These are phyloP conservation scores for Mycothermus thermophilus DNA, from an alignment of 495 filamentous ascomycete genomes.

Conservation along the genomic window DNA sequence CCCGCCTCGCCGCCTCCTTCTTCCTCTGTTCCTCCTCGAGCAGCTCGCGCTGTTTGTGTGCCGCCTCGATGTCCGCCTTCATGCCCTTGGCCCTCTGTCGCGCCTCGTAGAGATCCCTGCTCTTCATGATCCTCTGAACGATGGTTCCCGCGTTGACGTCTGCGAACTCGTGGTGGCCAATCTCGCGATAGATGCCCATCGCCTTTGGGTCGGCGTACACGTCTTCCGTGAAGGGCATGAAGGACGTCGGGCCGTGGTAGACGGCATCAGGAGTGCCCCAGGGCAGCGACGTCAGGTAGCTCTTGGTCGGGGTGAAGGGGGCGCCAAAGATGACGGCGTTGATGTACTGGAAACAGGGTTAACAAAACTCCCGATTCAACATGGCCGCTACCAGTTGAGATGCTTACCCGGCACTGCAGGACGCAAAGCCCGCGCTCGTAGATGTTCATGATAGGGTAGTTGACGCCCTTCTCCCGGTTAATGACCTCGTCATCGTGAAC, in stretches of 20 bases:
- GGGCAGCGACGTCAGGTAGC: constrained; percentile 63
- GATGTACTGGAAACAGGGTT: constrained; percentile 48
- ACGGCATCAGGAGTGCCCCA: constrained; percentile 64
- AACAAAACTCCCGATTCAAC: constrained; percentile 1
- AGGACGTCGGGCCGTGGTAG: constrained; percentile 89
- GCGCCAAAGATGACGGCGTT: constrained; percentile 78
- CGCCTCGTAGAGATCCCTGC: constrained; percentile 73
- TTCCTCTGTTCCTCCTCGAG: constrained; percentile 38
- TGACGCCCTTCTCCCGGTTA: constrained; percentile 89
- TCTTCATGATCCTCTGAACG: constrained; percentile 75
- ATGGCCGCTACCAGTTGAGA: background rate
- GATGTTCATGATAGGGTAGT: constrained; percentile 99
- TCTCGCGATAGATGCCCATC: constrained; percentile 66
- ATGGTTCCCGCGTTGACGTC: constrained; percentile 88
- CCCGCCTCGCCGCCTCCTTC: too few relatives aligned
- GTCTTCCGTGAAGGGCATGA: constrained; percentile 77
- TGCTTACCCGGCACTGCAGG: constrained; percentile 71
- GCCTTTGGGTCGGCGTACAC: constrained; percentile 67
- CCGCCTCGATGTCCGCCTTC: constrained; percentile 63
- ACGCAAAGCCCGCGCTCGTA: constrained; percentile 93
- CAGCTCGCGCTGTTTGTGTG: constrained; percentile 37
- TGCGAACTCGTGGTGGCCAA: constrained; percentile 59
- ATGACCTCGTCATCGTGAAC: constrained; percentile 91
- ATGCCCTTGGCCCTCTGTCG: constrained; percentile 76
- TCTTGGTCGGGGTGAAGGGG: constrained; percentile 64